Evolutionary conservation across 148 eudicot genomes (phyloP).

Genomic region (Dysphania ambrosioides): DNA sequence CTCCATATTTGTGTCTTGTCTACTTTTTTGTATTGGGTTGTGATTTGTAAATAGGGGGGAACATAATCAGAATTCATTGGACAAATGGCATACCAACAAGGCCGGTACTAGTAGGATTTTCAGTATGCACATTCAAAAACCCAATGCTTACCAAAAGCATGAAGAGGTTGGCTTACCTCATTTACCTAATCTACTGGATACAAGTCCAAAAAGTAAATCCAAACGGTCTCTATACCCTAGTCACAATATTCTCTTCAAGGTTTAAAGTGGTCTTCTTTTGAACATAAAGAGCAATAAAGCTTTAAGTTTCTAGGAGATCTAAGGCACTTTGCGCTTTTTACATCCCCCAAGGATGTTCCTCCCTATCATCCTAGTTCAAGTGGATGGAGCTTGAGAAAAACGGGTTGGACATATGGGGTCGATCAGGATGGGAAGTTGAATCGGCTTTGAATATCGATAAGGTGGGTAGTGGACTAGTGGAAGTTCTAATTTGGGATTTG

Average conservation of each 20-base stretch:
- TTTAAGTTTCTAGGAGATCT: too few relatives aligned
- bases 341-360: too few relatives aligned
- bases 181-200: constrained; percentile 3
- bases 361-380: too few relatives aligned
- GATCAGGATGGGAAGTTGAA: too few relatives aligned
- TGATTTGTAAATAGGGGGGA: neutral
- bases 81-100: constrained; percentile 31
- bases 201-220: constrained; percentile 5
- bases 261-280: constrained; percentile 20
- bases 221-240: constrained; percentile 20
- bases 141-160: constrained; percentile 14
- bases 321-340: too few relatives aligned
- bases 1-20: too few relatives aligned
- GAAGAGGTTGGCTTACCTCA: constrained; percentile 9
- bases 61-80: constrained; percentile 4
- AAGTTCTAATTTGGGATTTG: too few relatives aligned
- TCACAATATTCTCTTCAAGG: constrained; percentile 13
- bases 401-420: too few relatives aligned
- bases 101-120: constrained; percentile 14
- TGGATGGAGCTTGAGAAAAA: too few relatives aligned
- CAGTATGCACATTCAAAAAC: constrained; percentile 6
- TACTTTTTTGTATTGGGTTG: neutral
- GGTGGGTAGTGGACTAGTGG: too few relatives aligned
- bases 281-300: constrained; percentile 1
- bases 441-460: too few relatives aligned